These are phyloP conservation scores for Fusarium sp. DNA, from an alignment of 2,329 filamentous ascomycete genomes.

Conservation along the genomic window DNA sequence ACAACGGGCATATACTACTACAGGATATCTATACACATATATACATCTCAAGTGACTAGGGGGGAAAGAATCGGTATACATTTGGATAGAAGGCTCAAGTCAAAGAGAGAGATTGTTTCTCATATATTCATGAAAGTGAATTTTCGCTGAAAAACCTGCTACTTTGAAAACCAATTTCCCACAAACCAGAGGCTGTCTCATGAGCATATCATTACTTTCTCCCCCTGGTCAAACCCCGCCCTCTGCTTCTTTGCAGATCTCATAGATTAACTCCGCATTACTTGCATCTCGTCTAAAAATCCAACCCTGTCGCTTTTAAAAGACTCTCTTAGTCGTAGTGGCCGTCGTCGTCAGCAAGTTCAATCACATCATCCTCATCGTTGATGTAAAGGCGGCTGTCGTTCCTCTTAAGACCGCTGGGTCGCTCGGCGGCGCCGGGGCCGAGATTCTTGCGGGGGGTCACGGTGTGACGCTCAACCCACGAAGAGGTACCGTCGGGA, in stretches of 20 bases:
- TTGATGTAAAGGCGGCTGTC: constrained; percentile 44
- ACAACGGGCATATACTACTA: constrained; percentile 1
- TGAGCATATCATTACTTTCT: constrained; percentile 2
- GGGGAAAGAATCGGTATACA: not conserved
- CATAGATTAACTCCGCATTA: constrained; percentile 27
- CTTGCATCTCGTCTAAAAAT: constrained; percentile 2
- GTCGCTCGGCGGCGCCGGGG: constrained; percentile 14
- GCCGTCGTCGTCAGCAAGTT: constrained; percentile 41
- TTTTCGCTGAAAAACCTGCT: constrained; percentile 19
- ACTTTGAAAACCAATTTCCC: constrained; percentile 3
- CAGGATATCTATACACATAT: not conserved
- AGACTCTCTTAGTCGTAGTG: constrained; percentile 39
- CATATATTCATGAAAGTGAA: constrained; percentile 8
- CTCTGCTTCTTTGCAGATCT: not conserved
- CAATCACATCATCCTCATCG: constrained; percentile 45
- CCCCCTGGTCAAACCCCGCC: not conserved
- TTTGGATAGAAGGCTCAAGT: not conserved
- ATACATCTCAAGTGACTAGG: not conserved
- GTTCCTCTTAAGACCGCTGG: constrained; percentile 35
- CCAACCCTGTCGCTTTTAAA: not conserved
- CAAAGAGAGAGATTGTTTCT: constrained; percentile 26
- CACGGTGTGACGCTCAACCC: constrained; percentile 54
- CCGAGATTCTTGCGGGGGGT: constrained; percentile 31
- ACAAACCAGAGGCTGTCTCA: constrained; percentile 16
- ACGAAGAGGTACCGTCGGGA: constrained; percentile 51